Percentiles rank a stretch among this genome's conserved stretches.
Conservation (phyloP, 2,329 filamentous ascomycete species). For the Xylariaceae sp. region DNA sequence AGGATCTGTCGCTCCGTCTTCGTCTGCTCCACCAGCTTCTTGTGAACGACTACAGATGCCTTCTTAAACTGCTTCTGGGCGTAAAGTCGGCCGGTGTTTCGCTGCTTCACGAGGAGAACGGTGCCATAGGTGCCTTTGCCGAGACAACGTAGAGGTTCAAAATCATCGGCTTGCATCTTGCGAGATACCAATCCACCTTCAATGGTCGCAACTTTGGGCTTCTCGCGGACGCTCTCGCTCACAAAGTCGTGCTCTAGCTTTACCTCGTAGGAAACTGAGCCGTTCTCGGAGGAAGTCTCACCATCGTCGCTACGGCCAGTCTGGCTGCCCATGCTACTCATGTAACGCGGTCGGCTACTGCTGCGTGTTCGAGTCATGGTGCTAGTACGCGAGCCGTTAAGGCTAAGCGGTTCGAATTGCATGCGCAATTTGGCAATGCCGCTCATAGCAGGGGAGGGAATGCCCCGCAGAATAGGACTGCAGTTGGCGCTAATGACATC, state of each 20-base stretch:
- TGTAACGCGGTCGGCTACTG: constrained; percentile 62
- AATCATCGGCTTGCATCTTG: constrained; percentile 93
- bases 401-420: constrained; percentile 78
- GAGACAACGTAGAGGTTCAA: constrained; percentile 87
- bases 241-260: constrained; percentile 84
- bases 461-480: constrained; percentile 64
- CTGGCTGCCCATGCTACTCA: constrained; percentile 59
- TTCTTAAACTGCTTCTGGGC: constrained; percentile 99
- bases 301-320: constrained; percentile 66
- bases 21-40: constrained; percentile 94
- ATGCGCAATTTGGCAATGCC: constrained; percentile 84
- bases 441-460: constrained; percentile 62
- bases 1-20: constrained; percentile 95
- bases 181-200: constrained; percentile 64
- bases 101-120: constrained; percentile 91
- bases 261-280: constrained; percentile 81
- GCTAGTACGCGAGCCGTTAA: constrained; percentile 63
- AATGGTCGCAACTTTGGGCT: constrained; percentile 45
- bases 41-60: constrained; percentile 92
- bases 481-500: constrained; percentile 69
- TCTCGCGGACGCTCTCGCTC: constrained; percentile 65
- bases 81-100: constrained; percentile 83
- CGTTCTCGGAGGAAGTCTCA: constrained; percentile 72
- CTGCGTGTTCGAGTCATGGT: constrained; percentile 62
- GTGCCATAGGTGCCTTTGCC: constrained; percentile 97